Evolutionary conservation across 2,329 filamentous ascomycete species (phyloP).

Genomic region (Chaetomium globosum): DNA sequence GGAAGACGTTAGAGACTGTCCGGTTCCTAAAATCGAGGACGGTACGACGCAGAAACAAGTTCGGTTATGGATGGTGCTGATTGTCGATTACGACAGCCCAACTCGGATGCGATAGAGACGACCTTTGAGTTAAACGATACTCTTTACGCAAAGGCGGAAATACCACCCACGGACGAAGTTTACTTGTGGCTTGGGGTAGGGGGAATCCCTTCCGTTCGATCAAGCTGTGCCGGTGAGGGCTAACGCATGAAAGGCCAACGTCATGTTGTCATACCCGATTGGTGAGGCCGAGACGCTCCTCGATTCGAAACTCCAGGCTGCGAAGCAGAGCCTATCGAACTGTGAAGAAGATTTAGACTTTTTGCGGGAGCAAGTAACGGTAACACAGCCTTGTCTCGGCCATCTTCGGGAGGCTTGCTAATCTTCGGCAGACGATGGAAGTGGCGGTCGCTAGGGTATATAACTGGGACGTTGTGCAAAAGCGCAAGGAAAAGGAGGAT

Average conservation of each 20-base stretch:
- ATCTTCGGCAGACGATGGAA: constrained; percentile 75
- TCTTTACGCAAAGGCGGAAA: constrained; percentile 82
- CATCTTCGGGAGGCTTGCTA: constrained; percentile 3
- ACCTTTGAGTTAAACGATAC: constrained; percentile 98
- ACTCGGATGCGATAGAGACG: constrained; percentile 75
- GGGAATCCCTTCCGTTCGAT: constrained; percentile 26
- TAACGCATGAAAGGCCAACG: constrained; percentile 69
- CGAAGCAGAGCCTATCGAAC: constrained; percentile 77
- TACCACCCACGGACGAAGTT: constrained; percentile 84
- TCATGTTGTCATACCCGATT: constrained; percentile 95
- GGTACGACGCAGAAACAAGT: constrained; percentile 47
- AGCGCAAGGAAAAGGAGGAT: constrained; percentile 82
- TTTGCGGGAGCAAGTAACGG: constrained; percentile 92
- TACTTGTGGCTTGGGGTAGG: constrained; percentile 93
- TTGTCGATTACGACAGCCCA: constrained; percentile 41
- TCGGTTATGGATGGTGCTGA: constrained; percentile 19
- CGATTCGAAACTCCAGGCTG: constrained; percentile 73
- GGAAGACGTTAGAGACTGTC: constrained; percentile 92
- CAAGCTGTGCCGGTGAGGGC: constrained; percentile 10
- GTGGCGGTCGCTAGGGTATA: constrained; percentile 97
- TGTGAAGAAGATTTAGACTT: constrained; percentile 98
- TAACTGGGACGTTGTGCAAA: constrained; percentile 97
- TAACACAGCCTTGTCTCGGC: constrained; percentile 37
- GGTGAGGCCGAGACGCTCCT: constrained; percentile 82
- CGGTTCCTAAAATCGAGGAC: constrained; percentile 77